Conservation (phyloP, 2,329 filamentous ascomycete genomes). For the Pseudogymnoascus sp. region DNA sequence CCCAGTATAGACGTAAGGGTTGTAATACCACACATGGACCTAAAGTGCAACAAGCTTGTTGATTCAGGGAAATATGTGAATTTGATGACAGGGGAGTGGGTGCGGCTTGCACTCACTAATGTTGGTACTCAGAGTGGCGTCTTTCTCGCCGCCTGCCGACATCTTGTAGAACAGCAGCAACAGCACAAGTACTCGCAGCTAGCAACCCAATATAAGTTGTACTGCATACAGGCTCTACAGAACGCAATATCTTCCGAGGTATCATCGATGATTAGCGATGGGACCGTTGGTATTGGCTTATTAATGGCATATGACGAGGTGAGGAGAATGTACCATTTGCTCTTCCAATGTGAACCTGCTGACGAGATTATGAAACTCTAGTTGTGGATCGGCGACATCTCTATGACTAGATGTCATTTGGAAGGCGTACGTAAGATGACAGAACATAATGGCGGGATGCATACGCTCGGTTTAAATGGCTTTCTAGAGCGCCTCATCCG, state of each 20-base stretch:
- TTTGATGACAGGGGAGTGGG: constrained; percentile 15
- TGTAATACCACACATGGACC: constrained; percentile 11
- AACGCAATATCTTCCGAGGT: constrained; percentile 9
- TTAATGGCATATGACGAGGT: not conserved
- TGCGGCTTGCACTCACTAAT: constrained; percentile 13
- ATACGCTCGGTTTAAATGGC: constrained; percentile 14
- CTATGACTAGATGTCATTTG: constrained; percentile 13
- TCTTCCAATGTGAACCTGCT: not conserved
- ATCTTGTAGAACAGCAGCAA: constrained; percentile 11
- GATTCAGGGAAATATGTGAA: not conserved
- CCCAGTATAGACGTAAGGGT: constrained; percentile 11
- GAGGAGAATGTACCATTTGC: not conserved
- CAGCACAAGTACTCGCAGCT: constrained; percentile 11
- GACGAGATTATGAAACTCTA: not conserved
- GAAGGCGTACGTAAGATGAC: constrained; percentile 15
- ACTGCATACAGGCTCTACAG: constrained; percentile 7
- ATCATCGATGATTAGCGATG: constrained; percentile 9
- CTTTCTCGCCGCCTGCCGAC: constrained; percentile 14
- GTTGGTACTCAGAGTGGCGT: constrained; percentile 12
- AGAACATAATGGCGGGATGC: constrained; percentile 14
- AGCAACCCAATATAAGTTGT: constrained; percentile 14
- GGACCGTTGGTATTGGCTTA: not conserved
- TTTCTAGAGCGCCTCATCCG: constrained; percentile 13
- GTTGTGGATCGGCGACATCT: constrained; percentile 10
- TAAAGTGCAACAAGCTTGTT: not conserved